Conservation (phyloP, 1,284 basidiomycete species). For the Trametes versicolor region DNA sequence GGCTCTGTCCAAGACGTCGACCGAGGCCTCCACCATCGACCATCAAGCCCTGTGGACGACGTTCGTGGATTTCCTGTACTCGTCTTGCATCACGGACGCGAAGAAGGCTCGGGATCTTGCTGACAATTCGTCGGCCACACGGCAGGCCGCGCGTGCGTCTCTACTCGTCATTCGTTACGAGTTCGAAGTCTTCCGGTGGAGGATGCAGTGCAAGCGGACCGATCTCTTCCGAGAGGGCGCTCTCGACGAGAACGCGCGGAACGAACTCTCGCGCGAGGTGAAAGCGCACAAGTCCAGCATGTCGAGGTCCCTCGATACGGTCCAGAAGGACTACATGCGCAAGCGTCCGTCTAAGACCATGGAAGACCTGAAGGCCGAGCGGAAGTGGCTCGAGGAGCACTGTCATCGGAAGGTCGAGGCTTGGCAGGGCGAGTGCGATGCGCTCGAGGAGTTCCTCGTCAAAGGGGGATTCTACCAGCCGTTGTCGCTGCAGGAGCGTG, state of each 20-base stretch:
- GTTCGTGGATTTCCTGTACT: conserved; percentile 52
- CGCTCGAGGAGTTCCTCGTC: conserved; percentile 45
- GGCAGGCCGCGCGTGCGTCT: conserved; percentile 45
- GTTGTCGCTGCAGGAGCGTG: conserved; percentile 59
- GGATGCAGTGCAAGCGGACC: conserved; percentile 38
- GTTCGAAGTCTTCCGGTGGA: conserved; percentile 49
- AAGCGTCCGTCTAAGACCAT: conserved; percentile 22
- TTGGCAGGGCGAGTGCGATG: conserved; percentile 43
- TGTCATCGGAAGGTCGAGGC: conserved; percentile 47
- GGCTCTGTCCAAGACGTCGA: conserved; percentile 16
- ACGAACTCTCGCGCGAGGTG: conserved; percentile 33
- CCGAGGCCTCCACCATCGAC: conserved; percentile 6
- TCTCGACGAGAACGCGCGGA: conserved; percentile 16
- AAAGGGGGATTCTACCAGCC: conserved; percentile 51
- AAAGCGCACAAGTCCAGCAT: conserved; percentile 21
- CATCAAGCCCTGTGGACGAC: conserved; percentile 46
- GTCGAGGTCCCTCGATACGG: conserved; percentile 2
- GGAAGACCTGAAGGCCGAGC: conserved; percentile 39
- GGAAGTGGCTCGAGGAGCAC: conserved; percentile 50
- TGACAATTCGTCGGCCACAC: conserved; percentile 48
- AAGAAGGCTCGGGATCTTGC: conserved; percentile 50
- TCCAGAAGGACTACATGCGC: conserved; percentile 26
- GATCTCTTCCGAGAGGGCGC: conserved; percentile 10
- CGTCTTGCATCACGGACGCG: conserved; percentile 54
- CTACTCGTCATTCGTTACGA: conserved; percentile 49